Evolutionary conservation across 257 asterid species (phyloP), one percentile per base, ranked within the genome.

Genomic region (Solanum medicagineum): DNA sequence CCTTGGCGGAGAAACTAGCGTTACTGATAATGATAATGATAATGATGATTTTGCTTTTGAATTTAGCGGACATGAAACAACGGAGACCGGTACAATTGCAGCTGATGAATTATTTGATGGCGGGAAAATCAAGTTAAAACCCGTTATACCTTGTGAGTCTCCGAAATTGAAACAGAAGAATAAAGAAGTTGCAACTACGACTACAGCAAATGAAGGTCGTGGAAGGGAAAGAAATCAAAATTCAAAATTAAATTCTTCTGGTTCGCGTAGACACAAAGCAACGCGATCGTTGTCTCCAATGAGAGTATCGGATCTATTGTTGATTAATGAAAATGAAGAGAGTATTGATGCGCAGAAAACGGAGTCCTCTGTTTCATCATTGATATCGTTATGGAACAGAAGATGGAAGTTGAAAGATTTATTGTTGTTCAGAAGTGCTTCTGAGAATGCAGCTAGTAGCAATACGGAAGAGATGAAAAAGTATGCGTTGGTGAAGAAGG

Each of bases 51-150:
- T 95, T 56, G 97, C 93, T 12, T 97, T 97, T 84, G 96, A 94
- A 81, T 97, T 92, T 88, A 88, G 93, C 55, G 97, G 97, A n/a
- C 94, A 93, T 74, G 81, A 74, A 4, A 62, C 89, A 2, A 60
- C 89, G 54, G 93, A 87, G n/a, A 87, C 75, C n/a, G 57, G 68
- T 24, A 88, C 94, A 7, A 55, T 94, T 2, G 99, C 98, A 11
- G 99, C 99, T 10, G 99, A 94, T 63, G 98, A 97, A 85, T 94
- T 97, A 1, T 97, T 97, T 87, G 91, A 94, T 69, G 95, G 93
- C 5, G 99, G 99, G 12, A 93, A 91, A 36, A 95, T 97, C 91
- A 94, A 90, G 74, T 95, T 15, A 14, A 65, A 65, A 2, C 45
- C 0, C 7, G 45, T 65, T 14, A 20, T 94, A 83, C 70, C 68